Evolutionary conservation across 2,329 filamentous ascomycete species (phyloP).

Genomic region (Aspergillus texensis): DNA sequence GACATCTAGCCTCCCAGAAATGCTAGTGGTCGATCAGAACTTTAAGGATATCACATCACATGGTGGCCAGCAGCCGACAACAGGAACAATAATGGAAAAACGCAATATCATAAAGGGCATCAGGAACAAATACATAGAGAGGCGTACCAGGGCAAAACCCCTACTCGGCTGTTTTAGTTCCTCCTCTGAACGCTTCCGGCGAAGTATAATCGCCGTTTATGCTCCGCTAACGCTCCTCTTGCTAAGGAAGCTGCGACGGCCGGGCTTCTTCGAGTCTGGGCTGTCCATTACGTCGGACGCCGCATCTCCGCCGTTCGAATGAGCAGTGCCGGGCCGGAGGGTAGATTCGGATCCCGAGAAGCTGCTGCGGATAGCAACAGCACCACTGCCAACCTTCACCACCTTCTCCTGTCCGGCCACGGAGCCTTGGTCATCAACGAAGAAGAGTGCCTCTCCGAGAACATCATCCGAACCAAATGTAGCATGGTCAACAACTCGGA

Average conservation of each 20-base stretch:
- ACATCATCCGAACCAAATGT: slow-evolving; percentile 81
- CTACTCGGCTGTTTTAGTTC: neutral
- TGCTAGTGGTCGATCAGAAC: slow-evolving; percentile 3
- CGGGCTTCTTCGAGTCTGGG: slow-evolving; percentile 44
- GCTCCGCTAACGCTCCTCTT: slow-evolving; percentile 44
- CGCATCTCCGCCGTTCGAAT: slow-evolving; percentile 34
- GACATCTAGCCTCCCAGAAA: neutral
- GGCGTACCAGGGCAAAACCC: slow-evolving; percentile 7
- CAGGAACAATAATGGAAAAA: slow-evolving; percentile 7
- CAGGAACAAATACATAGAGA: slow-evolving; percentile 4
- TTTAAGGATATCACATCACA: slow-evolving; percentile 9
- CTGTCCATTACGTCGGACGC: slow-evolving; percentile 37
- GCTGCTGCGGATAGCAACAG: slow-evolving; percentile 71
- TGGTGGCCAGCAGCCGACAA: slow-evolving; percentile 6
- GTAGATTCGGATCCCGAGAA: slow-evolving; percentile 61
- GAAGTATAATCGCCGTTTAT: slow-evolving; percentile 14
- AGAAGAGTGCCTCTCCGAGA: slow-evolving; percentile 84
- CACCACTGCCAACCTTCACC: slow-evolving; percentile 72
- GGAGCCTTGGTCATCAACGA: slow-evolving; percentile 78
- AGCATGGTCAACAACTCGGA: slow-evolving; percentile 82
- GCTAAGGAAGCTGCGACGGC: slow-evolving; percentile 50
- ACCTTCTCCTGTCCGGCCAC: slow-evolving; percentile 70
- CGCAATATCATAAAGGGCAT: slow-evolving; percentile 5
- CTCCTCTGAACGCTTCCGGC: neutral
- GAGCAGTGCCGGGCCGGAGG: slow-evolving; percentile 39